Evolutionary conservation across 805 yeast genomes (phyloP).

Genomic region (Diddensiella santjacobensis): DNA sequence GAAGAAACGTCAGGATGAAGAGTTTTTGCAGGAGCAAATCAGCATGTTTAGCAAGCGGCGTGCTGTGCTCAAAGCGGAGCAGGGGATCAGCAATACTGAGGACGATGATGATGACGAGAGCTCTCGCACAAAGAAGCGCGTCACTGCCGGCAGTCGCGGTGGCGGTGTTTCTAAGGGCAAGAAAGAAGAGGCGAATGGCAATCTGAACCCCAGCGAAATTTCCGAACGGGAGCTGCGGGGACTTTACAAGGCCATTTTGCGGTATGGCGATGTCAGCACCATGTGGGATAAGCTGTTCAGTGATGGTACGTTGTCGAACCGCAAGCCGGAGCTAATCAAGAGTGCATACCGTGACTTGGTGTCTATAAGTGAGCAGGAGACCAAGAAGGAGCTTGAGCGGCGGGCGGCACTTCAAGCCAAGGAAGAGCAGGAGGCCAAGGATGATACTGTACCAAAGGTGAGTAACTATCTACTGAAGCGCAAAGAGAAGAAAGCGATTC

Average conservation of each 20-base stretch:
- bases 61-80: constrained; percentile 53
- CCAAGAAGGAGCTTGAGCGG: constrained; percentile 52
- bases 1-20: constrained; percentile 79
- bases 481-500: constrained; percentile 83
- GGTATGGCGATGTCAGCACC: constrained; percentile 72
- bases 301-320: constrained; percentile 84
- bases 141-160: constrained; percentile 29
- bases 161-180: constrained; percentile 34
- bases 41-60: constrained; percentile 81
- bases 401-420: constrained; percentile 38
- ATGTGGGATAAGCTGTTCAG: constrained; percentile 82
- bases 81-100: constrained; percentile 35
- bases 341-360: constrained; percentile 72
- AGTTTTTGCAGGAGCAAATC: constrained; percentile 81
- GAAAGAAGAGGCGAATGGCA: constrained; percentile 34
- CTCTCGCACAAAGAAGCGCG: constrained; percentile 22
- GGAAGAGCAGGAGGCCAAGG: constrained; percentile 24
- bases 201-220: constrained; percentile 51
- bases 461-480: constrained; percentile 47
- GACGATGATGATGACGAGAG: constrained; percentile 42
- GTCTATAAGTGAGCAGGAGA: constrained; percentile 55
- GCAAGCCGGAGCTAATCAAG: constrained; percentile 73
- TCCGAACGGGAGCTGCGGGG: constrained; percentile 85
- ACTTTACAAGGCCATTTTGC: constrained; percentile 74
- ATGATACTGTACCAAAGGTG: constrained; percentile 8